Conservation (phyloP, 2,329 filamentous ascomycete genomes). For the Sclerotinia nivalis region DNA sequence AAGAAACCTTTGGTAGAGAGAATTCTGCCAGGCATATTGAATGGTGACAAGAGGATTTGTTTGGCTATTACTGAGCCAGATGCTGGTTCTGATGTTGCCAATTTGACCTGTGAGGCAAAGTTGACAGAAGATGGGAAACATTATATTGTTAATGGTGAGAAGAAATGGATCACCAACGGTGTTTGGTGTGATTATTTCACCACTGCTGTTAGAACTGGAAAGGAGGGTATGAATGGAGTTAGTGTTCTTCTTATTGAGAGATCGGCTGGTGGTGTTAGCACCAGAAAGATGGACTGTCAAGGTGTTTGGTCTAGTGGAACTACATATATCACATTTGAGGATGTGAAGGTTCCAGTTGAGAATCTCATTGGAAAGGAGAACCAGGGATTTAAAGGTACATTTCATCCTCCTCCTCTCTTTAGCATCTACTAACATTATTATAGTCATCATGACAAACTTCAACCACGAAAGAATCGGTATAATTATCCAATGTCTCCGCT, state of each 20-base stretch:
- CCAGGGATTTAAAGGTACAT: constrained; percentile 82
- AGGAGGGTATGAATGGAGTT: constrained; percentile 88
- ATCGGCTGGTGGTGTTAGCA: constrained; percentile 78
- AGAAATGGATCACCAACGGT: constrained; percentile 99
- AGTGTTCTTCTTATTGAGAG: constrained; percentile 91
- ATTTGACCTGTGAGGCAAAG: constrained; percentile 93
- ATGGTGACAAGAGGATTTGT: constrained; percentile 95
- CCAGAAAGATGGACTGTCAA: constrained; percentile 96
- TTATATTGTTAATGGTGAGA: constrained; percentile 99
- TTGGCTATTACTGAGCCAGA: constrained; percentile 96
- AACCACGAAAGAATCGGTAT: constrained; percentile 99
- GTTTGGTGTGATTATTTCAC: constrained; percentile 98
- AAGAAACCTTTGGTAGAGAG: constrained; percentile 58
- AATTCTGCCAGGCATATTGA: constrained; percentile 83
- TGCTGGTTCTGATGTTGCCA: constrained; percentile 92
- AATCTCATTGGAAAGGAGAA: constrained; percentile 98
- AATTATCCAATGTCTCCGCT: constrained; percentile 94
- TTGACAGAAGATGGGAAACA: constrained; percentile 94
- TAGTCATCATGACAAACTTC: constrained; percentile 99
- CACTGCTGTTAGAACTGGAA: constrained; percentile 87
- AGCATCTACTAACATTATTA: constrained; percentile 22
- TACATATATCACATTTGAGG: constrained; percentile 97
- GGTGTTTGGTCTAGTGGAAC: constrained; percentile 95
- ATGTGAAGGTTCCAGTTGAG: constrained; percentile 99
- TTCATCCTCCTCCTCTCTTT: neutral